phyloP scores from a whole-genome alignment of 2,329 filamentous ascomycete species.

The Xylaria hypoxylon region DNA sequence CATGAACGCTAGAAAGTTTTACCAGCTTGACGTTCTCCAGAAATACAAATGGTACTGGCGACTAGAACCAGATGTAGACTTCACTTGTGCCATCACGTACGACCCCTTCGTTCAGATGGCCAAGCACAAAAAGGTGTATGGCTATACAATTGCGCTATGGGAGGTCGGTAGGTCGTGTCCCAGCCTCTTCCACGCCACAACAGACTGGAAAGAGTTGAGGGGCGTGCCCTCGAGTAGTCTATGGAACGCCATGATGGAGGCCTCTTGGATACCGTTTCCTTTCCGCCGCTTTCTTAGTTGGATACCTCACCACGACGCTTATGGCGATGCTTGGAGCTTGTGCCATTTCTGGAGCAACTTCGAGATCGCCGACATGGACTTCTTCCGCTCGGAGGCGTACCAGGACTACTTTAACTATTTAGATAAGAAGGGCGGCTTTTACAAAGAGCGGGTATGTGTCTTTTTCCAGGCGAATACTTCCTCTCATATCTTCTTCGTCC shows the following conservation, averaged over 20 bases:
- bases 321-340: slow-evolving; percentile 57
- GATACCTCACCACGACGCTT: slow-evolving; percentile 53
- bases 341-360: slow-evolving; percentile 64
- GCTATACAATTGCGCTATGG: slow-evolving; percentile 59
- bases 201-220: slow-evolving; percentile 56
- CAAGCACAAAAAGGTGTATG: slow-evolving; percentile 57
- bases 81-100: slow-evolving; percentile 60
- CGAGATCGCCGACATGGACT: slow-evolving; percentile 60
- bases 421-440: slow-evolving; percentile 58
- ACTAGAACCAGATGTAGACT: slow-evolving; percentile 59
- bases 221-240: slow-evolving; percentile 52
- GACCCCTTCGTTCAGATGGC: slow-evolving; percentile 62
- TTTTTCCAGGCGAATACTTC: background rate
- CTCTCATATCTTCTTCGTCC: background rate
- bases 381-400: slow-evolving; percentile 56
- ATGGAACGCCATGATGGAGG: slow-evolving; percentile 56
- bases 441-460: slow-evolving; percentile 55
- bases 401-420: slow-evolving; percentile 57
- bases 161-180: slow-evolving; percentile 58
- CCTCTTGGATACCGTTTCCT: slow-evolving; percentile 58
- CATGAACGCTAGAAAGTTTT: slow-evolving; percentile 53
- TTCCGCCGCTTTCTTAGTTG: slow-evolving; percentile 54
- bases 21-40: slow-evolving; percentile 55
- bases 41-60: slow-evolving; percentile 62
- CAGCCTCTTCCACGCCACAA: slow-evolving; percentile 55